These are phyloP conservation scores for Podaxis rugospora DNA, from an alignment of 768 basidiomycete species.

Conservation along the genomic window DNA sequence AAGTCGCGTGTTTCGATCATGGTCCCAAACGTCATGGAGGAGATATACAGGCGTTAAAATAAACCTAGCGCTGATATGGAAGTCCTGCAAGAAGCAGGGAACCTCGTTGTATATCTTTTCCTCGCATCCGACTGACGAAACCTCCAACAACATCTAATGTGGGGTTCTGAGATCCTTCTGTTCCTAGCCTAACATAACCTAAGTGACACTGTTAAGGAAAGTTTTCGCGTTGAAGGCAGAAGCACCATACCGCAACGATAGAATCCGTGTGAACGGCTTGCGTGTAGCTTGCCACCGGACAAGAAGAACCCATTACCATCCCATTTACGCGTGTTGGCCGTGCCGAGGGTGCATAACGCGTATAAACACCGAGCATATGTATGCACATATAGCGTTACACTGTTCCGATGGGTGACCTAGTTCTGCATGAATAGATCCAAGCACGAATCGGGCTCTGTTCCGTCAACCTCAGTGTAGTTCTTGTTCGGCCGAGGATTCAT, in stretches of 20 bases:
- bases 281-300: constrained; percentile 1
- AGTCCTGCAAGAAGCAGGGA: constrained; percentile 2
- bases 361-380: constrained; percentile 9
- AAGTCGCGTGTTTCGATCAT: constrained; percentile 1
- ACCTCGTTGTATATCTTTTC: constrained; percentile 11
- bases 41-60: background rate
- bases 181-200: background rate
- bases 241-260: background rate
- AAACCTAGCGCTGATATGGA: constrained; percentile 6
- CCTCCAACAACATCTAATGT: background rate
- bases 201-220: background rate
- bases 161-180: background rate
- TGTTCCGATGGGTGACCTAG: background rate
- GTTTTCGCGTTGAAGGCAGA: background rate
- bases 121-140: constrained; percentile 8
- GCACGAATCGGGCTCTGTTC: background rate
- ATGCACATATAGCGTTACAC: background rate
- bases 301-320: constrained; percentile 3
- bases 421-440: background rate
- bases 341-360: constrained; percentile 10
- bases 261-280: background rate
- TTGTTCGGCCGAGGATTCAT: background rate
- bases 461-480: background rate
- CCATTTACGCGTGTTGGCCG: constrained; percentile 2
- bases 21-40: constrained; percentile 1